Percentiles rank a stretch among this genome's conserved stretches.
Evolutionary conservation across 2,329 filamentous ascomycete species (phyloP).

Genomic region (Penicillium thymicola): DNA sequence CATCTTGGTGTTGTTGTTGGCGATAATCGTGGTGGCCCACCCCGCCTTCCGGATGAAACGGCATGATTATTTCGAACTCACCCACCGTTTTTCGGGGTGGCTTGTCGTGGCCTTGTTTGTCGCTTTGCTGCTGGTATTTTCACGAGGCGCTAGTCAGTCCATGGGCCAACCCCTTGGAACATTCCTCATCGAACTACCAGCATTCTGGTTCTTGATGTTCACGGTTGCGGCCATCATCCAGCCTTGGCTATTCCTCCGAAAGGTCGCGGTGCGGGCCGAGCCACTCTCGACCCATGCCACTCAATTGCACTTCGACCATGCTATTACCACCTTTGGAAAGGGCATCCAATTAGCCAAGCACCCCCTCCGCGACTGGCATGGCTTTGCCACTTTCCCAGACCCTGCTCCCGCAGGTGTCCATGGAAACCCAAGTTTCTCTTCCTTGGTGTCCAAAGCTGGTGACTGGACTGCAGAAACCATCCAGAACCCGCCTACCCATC

Average conservation of each 20-base stretch:
- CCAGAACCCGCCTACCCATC: slow-evolving; percentile 54
- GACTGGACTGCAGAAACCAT: slow-evolving; percentile 71
- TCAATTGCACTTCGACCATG: slow-evolving; percentile 66
- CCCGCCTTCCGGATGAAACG: slow-evolving; percentile 60
- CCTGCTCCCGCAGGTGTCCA: slow-evolving; percentile 29
- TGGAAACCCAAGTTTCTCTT: slow-evolving; percentile 56
- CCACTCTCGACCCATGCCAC: slow-evolving; percentile 69
- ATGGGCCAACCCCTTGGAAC: slow-evolving; percentile 35
- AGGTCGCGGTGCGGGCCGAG: slow-evolving; percentile 63
- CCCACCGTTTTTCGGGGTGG: slow-evolving; percentile 74
- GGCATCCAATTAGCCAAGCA: slow-evolving; percentile 59
- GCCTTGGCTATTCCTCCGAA: slow-evolving; percentile 70
- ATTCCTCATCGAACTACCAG: slow-evolving; percentile 47
- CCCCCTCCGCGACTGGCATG: slow-evolving; percentile 69
- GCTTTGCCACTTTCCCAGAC: slow-evolving; percentile 70
- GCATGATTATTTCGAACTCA: slow-evolving; percentile 68
- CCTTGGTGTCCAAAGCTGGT: slow-evolving; percentile 69
- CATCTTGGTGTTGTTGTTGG: slow-evolving; percentile 55
- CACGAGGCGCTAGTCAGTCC: slow-evolving; percentile 42
- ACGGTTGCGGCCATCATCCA: slow-evolving; percentile 65
- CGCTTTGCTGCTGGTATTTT: slow-evolving; percentile 57
- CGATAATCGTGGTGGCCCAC: slow-evolving; percentile 62
- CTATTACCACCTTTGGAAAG: slow-evolving; percentile 55
- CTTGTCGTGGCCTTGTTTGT: slow-evolving; percentile 63
- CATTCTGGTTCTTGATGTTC: slow-evolving; percentile 66